Conservation (phyloP, 805 yeast genomes). For the Schwanniomyces occidentalis region DNA sequence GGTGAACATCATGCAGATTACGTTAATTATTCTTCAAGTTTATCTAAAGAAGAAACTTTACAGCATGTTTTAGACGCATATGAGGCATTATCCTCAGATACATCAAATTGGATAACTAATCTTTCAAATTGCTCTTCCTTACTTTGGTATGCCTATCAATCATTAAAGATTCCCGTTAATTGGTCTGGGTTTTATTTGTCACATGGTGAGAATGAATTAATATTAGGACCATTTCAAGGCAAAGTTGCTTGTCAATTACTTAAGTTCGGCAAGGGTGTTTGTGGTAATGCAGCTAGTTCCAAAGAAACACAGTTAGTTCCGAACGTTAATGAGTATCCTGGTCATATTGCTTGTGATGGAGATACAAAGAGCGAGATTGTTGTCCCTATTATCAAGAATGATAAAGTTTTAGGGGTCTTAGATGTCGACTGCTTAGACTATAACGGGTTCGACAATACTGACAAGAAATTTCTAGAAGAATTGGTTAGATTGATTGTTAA, state of each 20-base stretch:
- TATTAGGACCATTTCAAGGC: slow-evolving; percentile 94
- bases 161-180: slow-evolving; percentile 60
- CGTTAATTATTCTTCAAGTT: slow-evolving; percentile 46
- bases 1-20: slow-evolving; percentile 68
- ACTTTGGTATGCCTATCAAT: slow-evolving; percentile 83
- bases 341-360: slow-evolving; percentile 97
- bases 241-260: slow-evolving; percentile 94
- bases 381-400: slow-evolving; percentile 63
- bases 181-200: slow-evolving; percentile 92
- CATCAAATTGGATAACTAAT: slow-evolving; percentile 85
- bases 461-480: slow-evolving; percentile 56
- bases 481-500: slow-evolving; percentile 54
- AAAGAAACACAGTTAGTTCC: slow-evolving; percentile 69
- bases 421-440: slow-evolving; percentile 77
- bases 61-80: slow-evolving; percentile 61
- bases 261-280: slow-evolving; percentile 79
- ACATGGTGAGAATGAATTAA: slow-evolving; percentile 46
- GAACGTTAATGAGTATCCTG: slow-evolving; percentile 78
- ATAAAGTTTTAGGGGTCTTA: slow-evolving; percentile 65
- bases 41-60: slow-evolving; percentile 53
- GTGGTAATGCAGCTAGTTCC: slow-evolving; percentile 77
- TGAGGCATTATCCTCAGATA: slow-evolving; percentile 60
- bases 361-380: slow-evolving; percentile 92
- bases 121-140: slow-evolving; percentile 83
- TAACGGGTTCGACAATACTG: slow-evolving; percentile 68